Base-by-base conservation (phyloP, 2,329 filamentous ascomycete species). In the Penicillium palitans region DNA sequence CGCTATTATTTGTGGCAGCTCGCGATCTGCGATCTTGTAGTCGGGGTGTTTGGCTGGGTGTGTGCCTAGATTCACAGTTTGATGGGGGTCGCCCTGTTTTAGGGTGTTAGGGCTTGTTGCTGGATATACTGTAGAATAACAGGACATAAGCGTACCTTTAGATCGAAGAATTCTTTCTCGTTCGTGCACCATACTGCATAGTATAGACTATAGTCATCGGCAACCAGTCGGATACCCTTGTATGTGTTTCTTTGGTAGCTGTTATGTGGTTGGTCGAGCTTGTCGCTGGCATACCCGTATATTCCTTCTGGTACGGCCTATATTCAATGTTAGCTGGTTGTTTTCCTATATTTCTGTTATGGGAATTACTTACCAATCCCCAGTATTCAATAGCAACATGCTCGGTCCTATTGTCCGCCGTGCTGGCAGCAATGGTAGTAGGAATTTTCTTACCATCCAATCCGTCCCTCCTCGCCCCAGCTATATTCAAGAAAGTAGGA, bases 161-260 rank as follows among this genome's bases (percentile, higher is more conserved):
- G 66, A 61, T 89, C 81, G 68, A 89, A 90, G 2, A 88, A 79
- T 69, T 90, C 87, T 55, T 84, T 83, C 66, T 89, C 86, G 52
- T 85, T 85, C 15, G 75, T 87, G 67, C 88, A 90, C 87, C 87
- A 90, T 0, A 89, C 84, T 0, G 85, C 81, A 65, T 90, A 90
- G 60, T 86, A 84, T 6, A 89, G 69, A 65, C 82, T 84, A 66
- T 89, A 89, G 5, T 74, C 72, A 2, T 79, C 68, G 0, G 80
- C 74, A 4, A 85, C 76, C 6, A 88, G 71, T n/a, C 85, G 79
- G 21, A 87, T 64, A 0, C 78, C 80, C 71, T 88, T 87, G 76
- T 87, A 88, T 0, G 84, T 87, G 62, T 87, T 87, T 61, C 80
- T 80, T 19, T 67, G 39, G 52, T 61, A 65, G 53, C 37, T 55